These are phyloP conservation scores for Diaporthe sp. DNA, from an alignment of 2,329 filamentous ascomycete species.

Conservation along the genomic window DNA sequence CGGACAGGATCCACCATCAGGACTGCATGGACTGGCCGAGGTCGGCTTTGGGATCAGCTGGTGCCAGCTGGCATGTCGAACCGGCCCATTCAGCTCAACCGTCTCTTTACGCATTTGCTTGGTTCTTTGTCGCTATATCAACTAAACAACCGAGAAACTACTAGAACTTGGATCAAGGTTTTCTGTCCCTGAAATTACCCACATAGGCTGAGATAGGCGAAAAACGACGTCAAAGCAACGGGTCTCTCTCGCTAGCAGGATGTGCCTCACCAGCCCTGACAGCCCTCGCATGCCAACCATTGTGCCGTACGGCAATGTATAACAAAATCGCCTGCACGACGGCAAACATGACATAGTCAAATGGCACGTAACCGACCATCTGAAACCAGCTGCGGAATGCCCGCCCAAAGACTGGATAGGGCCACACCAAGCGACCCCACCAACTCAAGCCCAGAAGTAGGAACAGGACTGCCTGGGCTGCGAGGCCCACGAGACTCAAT, in stretches of 20 bases:
- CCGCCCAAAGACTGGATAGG: neutral
- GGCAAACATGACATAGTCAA: neutral
- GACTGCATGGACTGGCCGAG: neutral
- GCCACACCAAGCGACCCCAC: neutral
- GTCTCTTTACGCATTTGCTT: neutral
- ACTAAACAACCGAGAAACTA: neutral
- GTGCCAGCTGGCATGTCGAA: neutral
- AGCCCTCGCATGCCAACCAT: neutral
- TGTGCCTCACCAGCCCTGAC: neutral
- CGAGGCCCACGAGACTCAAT: neutral
- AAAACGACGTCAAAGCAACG: neutral
- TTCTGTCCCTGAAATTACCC: neutral
- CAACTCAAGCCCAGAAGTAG: neutral
- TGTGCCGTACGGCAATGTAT: neutral
- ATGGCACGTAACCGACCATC: neutral
- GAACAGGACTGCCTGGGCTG: neutral
- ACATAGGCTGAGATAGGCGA: neutral
- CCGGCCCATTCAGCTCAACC: neutral
- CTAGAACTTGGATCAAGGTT: neutral
- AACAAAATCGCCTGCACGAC: neutral
- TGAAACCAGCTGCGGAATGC: neutral
- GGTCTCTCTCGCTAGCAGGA: neutral
- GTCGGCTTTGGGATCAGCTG: constrained; percentile 6
- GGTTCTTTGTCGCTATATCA: neutral
- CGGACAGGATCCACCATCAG: neutral